phyloP scores from a whole-genome alignment of 2,329 filamentous ascomycete genomes.

The Sclerotinia borealis region DNA sequence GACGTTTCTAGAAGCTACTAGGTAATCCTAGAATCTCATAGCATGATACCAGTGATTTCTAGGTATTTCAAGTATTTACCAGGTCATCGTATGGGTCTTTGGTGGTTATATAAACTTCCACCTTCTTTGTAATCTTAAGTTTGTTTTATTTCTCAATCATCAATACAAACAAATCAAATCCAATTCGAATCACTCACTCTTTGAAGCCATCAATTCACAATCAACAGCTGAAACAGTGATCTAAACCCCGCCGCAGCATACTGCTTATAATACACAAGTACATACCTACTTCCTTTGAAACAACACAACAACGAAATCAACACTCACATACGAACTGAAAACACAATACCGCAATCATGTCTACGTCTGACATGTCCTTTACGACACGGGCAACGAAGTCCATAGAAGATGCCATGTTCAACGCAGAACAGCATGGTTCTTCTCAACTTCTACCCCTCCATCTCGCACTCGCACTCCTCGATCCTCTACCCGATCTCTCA shows the following conservation, averaged over 20 bases:
- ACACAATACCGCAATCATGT: slow-evolving; percentile 47
- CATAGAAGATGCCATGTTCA: slow-evolving; percentile 77
- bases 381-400: slow-evolving; percentile 90
- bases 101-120: slow-evolving; percentile 3
- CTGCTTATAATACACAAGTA: neutral
- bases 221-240: neutral
- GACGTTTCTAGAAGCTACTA: slow-evolving; percentile 10
- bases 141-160: neutral
- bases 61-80: slow-evolving; percentile 5
- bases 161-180: neutral
- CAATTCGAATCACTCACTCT: neutral
- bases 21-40: neutral
- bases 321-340: slow-evolving; percentile 18
- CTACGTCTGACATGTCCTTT: slow-evolving; percentile 72
- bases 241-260: slow-evolving; percentile 7
- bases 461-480: slow-evolving; percentile 75
- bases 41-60: neutral
- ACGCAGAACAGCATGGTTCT: slow-evolving; percentile 87
- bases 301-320: neutral
- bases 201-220: neutral
- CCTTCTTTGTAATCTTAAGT: neutral
- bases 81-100: slow-evolving; percentile 3
- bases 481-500: slow-evolving; percentile 67
- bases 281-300: neutral
- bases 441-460: slow-evolving; percentile 87